Evolutionary conservation across 805 yeast genomes (phyloP).

Genomic region (Ogataea salicorniae): DNA sequence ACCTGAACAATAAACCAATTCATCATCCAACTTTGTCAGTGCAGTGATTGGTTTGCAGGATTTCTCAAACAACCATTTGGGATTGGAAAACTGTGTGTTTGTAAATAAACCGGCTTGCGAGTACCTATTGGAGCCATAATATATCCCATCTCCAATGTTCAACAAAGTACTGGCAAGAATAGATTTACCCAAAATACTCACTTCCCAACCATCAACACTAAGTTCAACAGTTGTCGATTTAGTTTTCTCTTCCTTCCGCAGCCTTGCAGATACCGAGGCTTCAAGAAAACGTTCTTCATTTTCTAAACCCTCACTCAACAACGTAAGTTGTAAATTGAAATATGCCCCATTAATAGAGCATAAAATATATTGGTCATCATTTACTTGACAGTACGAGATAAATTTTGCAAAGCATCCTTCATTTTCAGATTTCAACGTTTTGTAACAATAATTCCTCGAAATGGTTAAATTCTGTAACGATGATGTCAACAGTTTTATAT

Average conservation of each 20-base stretch:
- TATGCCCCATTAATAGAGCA: slow-evolving; percentile 8
- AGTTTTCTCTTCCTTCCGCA: background rate
- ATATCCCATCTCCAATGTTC: background rate
- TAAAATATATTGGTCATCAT: slow-evolving; percentile 1
- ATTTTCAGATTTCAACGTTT: slow-evolving; percentile 3
- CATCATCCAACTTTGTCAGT: background rate
- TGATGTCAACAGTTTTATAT: slow-evolving; percentile 3
- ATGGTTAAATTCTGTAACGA: background rate
- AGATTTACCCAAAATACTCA: background rate
- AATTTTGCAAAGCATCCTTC: slow-evolving; percentile 11
- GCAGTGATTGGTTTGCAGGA: slow-evolving; percentile 1
- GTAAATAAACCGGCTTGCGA: background rate
- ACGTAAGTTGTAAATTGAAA: slow-evolving; percentile 1
- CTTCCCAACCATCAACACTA: slow-evolving; percentile 6
- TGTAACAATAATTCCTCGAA: slow-evolving; percentile 6
- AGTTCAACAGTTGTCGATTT: slow-evolving; percentile 2
- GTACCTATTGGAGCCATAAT: slow-evolving; percentile 1
- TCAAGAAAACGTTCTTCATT: slow-evolving; percentile 1
- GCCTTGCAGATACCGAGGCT: slow-evolving; percentile 12
- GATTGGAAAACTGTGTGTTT: background rate
- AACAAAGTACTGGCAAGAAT: slow-evolving; percentile 1
- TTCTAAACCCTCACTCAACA: slow-evolving; percentile 2
- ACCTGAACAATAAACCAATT: background rate
- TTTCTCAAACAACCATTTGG: background rate
- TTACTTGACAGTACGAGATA: slow-evolving; percentile 4